phyloP scores from a whole-genome alignment of 495 filamentous ascomycete species.

The Penicillium malachiteum region DNA sequence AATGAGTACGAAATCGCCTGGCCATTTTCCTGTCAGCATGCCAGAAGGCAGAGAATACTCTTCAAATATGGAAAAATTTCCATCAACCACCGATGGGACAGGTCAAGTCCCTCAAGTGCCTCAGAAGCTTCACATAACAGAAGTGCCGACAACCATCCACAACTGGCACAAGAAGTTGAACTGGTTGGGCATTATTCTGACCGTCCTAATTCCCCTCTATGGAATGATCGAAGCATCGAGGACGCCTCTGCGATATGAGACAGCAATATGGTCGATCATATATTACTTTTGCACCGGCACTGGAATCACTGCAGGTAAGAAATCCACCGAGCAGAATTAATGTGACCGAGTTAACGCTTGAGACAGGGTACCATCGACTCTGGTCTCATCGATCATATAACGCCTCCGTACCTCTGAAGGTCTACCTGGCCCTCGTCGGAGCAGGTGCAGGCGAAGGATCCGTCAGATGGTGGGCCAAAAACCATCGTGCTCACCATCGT shows the following conservation, averaged over 20 bases:
- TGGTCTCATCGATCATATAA: constrained; percentile 97
- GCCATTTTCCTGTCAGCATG: no score
- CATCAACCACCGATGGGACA: no score
- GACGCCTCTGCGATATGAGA: constrained; percentile 75
- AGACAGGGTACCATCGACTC: constrained; percentile 76
- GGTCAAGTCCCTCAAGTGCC: no score
- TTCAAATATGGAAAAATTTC: no score
- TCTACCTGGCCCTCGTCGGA: constrained; percentile 89
- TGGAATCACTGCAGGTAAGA: constrained; percentile 80
- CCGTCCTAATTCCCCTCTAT: constrained; percentile 76
- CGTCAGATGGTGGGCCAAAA: constrained; percentile 95
- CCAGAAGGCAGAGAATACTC: no score
- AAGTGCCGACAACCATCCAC: background rate
- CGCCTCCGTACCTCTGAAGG: constrained; percentile 79
- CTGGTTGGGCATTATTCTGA: constrained; percentile 87
- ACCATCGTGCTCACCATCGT: constrained; percentile 96
- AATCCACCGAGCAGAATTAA: background rate
- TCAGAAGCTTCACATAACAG: no score
- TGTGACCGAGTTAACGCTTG: background rate
- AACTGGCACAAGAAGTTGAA: constrained; percentile 99
- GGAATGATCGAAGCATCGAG: constrained; percentile 78
- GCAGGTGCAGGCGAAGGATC: constrained; percentile 96
- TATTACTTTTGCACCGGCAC: constrained; percentile 94
- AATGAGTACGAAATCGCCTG: no score
- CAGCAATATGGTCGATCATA: constrained; percentile 72